Conservation (phyloP, 2,329 filamentous ascomycete species). For the Dactylella cylindrospora region DNA sequence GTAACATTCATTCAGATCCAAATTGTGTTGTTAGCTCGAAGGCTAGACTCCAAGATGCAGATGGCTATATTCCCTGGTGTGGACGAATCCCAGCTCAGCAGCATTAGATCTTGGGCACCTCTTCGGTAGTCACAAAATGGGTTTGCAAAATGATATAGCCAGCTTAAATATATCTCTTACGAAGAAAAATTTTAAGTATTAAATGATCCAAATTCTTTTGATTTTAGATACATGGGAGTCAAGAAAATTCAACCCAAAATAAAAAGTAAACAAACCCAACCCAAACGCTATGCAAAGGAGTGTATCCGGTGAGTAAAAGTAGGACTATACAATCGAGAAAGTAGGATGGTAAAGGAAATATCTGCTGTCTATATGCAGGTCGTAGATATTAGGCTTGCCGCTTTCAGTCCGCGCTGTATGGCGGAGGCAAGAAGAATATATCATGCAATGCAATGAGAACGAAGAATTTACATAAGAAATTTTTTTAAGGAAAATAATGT, state of each 20-base stretch:
- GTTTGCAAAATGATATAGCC: too few species aligned
- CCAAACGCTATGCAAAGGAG: slow-evolving; percentile 44
- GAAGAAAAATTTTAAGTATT: neutral
- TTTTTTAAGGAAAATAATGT: too few species aligned
- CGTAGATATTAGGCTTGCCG: slow-evolving; percentile 44
- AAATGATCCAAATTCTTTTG: slow-evolving; percentile 22
- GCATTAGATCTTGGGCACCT: neutral
- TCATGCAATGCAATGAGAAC: slow-evolving; percentile 26
- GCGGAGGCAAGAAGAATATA: slow-evolving; percentile 44
- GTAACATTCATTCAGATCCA: too few species aligned
- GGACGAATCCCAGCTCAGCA: too few species aligned
- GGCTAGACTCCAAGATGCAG: too few species aligned
- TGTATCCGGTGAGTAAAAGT: slow-evolving; percentile 44
- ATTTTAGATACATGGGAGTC: too few species aligned
- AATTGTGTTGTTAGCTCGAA: too few species aligned
- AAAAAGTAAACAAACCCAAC: too few species aligned
- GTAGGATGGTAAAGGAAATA: slow-evolving; percentile 23
- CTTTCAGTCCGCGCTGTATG: slow-evolving; percentile 42
- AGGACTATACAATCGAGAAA: slow-evolving; percentile 23
- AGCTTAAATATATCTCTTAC: too few species aligned
- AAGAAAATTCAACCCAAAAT: too few species aligned
- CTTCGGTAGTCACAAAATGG: too few species aligned
- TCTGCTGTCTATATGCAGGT: slow-evolving; percentile 44
- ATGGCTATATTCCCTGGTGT: too few species aligned
- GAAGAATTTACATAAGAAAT: slow-evolving; percentile 24